Base-by-base conservation (phyloP, 495 filamentous ascomycete genomes). In the Thozetella sp. region DNA sequence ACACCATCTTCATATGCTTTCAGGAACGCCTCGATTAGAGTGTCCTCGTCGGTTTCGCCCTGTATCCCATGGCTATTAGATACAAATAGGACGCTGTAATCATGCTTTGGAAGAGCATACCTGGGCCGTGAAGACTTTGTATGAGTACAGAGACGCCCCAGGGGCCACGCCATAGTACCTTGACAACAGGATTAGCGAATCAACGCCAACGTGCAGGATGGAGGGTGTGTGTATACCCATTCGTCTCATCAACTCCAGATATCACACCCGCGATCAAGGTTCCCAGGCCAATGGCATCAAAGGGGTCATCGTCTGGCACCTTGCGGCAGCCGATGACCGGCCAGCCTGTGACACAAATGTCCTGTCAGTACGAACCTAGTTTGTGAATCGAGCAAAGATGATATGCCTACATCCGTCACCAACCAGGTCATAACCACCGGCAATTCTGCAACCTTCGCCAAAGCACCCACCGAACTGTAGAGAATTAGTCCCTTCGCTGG, bases 161-260 rank as follows among this genome's bases (percentile, higher is more conserved):
- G 77, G 77, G 11, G 77, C 77, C 25, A 80, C 77, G 25, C 77
- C 75, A 15, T 70, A 66, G 58, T 77, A 78, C 27, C 68, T 61
- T 37, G 57, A 60, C n/a, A n/a, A 17, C 56, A 45, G 26, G 56
- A n/a, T 63, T n/a, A 63, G 30, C 30, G 6, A 6, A 37, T 6
- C 30, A 15, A 37, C 15, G 30, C 15, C 30, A n/a, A n/a, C 30
- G 30, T 15, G 48, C 6, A 51, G 30, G 6, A 37, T 37, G 15
- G 6, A 6, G 6, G 30, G 30, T n/a, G 30, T 6, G 30, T 15
- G 15, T 15, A 37, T 37, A 37, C 30, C 22, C 15, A 53, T 26
- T 53, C 51, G 51, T 50, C 22, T 58, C 66, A 1, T 68, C 64
- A 30, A 76, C 64, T 19, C 67, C 76, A 19, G 75, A 76, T 53